Evolutionary conservation across 306 rosid species (phyloP).

Genomic region (Delonix regia): DNA sequence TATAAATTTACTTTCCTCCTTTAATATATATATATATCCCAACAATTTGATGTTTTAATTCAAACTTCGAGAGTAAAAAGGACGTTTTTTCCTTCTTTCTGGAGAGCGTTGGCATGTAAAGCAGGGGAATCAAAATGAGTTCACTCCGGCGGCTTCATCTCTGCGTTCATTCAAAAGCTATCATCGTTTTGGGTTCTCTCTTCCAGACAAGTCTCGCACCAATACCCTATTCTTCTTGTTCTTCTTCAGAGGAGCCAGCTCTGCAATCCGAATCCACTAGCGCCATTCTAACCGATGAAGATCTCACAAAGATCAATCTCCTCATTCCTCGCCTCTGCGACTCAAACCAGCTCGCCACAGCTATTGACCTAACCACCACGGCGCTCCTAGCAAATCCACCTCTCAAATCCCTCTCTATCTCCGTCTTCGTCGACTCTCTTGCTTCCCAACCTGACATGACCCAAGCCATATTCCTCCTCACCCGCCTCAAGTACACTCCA

Average conservation of each 20-base stretch:
- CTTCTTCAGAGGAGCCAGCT: constrained; percentile 19
- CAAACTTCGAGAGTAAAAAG: no score
- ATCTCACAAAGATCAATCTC: constrained; percentile 50
- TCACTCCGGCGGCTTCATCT: constrained; percentile 17
- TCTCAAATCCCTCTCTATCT: constrained; percentile 51
- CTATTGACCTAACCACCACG: constrained; percentile 51
- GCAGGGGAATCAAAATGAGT: constrained; percentile 1
- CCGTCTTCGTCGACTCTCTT: constrained; percentile 51
- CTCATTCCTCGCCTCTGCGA: constrained; percentile 70
- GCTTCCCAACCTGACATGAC: constrained; percentile 54
- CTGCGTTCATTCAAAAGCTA: not conserved
- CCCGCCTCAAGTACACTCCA: constrained; percentile 56
- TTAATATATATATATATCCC: no score
- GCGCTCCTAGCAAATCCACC: constrained; percentile 59
- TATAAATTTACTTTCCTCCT: no score
- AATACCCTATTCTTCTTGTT: not conserved
- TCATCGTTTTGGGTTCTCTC: not conserved
- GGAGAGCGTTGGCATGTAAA: not conserved
- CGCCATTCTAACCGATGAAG: constrained; percentile 39
- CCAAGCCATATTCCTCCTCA: constrained; percentile 65
- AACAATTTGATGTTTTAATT: no score
- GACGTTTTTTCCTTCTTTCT: no score
- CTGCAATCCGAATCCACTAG: not conserved
- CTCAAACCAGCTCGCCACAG: constrained; percentile 52
- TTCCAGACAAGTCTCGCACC: not conserved